Conservation (phyloP, 139 green algal genomes). For the Closterium sp. region DNA sequence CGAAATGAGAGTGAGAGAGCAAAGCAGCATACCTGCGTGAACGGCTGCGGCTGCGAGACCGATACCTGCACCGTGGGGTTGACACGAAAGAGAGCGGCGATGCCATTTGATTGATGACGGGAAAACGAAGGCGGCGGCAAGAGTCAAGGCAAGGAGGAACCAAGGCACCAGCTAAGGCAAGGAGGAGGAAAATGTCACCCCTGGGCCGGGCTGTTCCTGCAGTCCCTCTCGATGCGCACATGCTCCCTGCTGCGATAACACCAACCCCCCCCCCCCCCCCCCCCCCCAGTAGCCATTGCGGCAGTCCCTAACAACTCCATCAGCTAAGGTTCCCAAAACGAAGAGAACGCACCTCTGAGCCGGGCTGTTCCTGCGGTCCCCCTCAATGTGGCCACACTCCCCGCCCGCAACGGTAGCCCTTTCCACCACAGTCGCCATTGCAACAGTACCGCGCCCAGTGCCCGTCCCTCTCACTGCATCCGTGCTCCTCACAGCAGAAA, state of each 20-base stretch:
- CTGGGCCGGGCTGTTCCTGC: constrained; percentile 25
- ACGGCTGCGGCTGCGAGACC: background rate
- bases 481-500: constrained; percentile 24
- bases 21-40: background rate
- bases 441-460: constrained; percentile 51
- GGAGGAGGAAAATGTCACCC: no score
- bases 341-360: background rate
- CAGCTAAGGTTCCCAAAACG: no score
- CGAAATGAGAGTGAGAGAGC: no score
- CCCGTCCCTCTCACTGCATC: constrained; percentile 47
- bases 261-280: background rate
- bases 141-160: no score
- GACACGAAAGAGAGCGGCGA: background rate
- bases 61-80: background rate
- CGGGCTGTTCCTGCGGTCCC: constrained; percentile 44
- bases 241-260: constrained; percentile 33
- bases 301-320: constrained; percentile 32
- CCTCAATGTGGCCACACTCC: constrained; percentile 45
- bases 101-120: no score
- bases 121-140: no score
- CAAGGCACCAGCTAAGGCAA: no score
- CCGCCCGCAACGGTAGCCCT: constrained; percentile 46
- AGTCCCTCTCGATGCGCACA: constrained; percentile 48
- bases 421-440: constrained; percentile 45
- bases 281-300: constrained; percentile 42